Evolutionary conservation across 2,329 filamentous ascomycete genomes (phyloP).

Genomic region (Ilyonectria sp.): DNA sequence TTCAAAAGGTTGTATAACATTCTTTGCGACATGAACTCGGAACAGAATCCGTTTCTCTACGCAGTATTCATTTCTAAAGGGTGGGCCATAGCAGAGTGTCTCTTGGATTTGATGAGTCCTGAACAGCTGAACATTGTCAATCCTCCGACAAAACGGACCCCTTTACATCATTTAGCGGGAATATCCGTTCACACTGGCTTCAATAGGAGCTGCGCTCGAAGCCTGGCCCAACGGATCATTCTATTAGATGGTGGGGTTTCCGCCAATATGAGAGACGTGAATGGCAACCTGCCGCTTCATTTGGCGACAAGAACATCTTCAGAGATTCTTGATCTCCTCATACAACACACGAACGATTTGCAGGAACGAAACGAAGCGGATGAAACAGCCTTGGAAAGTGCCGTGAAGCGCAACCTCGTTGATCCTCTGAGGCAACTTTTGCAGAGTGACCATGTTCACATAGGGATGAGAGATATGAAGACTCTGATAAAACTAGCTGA

Average conservation of each 20-base stretch:
- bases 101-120: background rate
- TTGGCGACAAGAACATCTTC: rapidly evolving
- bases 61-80: background rate
- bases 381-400: background rate
- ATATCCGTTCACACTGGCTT: background rate
- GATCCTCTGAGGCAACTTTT: background rate
- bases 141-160: background rate
- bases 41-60: background rate
- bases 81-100: background rate
- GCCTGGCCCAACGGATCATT: background rate
- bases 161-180: background rate
- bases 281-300: background rate
- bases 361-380: background rate
- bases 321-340: background rate
- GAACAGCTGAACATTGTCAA: background rate
- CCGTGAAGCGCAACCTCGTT: rapidly evolving
- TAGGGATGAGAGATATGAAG: background rate
- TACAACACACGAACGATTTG: background rate
- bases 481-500: background rate
- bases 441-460: background rate
- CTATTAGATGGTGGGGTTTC: background rate
- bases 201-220: background rate
- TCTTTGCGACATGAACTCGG: background rate
- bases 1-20: background rate
- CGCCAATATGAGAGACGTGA: background rate